Conservation (phyloP, 1,139 yeast species). For the Pichia sp. region DNA sequence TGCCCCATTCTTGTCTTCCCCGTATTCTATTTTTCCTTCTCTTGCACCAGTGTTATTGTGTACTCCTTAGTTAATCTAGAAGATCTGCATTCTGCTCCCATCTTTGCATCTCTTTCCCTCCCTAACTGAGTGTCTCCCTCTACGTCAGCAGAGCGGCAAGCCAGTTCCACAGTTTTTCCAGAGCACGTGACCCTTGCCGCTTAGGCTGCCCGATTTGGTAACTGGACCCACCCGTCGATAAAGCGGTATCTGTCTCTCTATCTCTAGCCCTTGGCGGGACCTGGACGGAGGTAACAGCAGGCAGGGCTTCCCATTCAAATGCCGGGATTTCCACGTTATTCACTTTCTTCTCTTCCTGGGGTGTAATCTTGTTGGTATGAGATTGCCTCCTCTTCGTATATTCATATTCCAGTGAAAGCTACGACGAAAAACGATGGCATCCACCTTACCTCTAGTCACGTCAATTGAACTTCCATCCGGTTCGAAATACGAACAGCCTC, state of each 20-base stretch:
- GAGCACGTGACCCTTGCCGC: background rate
- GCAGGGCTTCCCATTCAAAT: too few relatives aligned
- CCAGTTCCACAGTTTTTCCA: background rate
- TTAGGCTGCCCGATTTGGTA: background rate
- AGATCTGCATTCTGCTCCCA: background rate
- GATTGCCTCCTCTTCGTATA: too few relatives aligned
- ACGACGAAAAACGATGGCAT: background rate
- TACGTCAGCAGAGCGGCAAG: background rate
- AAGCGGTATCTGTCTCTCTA: background rate
- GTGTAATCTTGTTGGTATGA: too few relatives aligned
- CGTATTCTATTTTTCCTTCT: background rate
- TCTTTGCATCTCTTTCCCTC: too few relatives aligned
- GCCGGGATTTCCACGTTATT: background rate
- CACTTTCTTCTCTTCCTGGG: background rate
- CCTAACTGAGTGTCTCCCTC: too few relatives aligned
- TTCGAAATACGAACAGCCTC: constrained; percentile 40
- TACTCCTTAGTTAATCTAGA: background rate
- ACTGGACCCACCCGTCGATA: background rate
- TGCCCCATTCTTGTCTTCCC: background rate
- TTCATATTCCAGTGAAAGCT: too few relatives aligned
- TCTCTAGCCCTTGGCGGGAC: too few relatives aligned
- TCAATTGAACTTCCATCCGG: constrained; percentile 31
- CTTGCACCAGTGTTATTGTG: background rate
- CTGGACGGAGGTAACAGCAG: background rate
- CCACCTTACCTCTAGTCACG: constrained; percentile 10